Base-by-base conservation (phyloP, 805 yeast species). In the Candida loeiensis region DNA sequence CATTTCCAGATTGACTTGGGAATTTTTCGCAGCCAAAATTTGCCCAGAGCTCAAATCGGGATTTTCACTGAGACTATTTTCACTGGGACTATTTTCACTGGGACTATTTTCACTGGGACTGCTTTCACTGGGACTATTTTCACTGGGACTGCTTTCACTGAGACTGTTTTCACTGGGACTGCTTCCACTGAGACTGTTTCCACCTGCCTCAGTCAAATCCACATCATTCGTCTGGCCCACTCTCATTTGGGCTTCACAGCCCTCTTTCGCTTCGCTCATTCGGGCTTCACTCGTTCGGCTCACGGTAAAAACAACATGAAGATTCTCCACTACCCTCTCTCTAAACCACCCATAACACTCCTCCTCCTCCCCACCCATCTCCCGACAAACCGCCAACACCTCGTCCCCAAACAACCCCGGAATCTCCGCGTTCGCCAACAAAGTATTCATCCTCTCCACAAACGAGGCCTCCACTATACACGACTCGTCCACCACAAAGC, bases 401-500 rank as follows among this genome's bases (percentile, higher is more conserved):
- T 62, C 63, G 6, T 85, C 90, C 41, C 77, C 85, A 57, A 87
- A 91, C 11, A 91, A 63, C 3, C 95, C 96, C 1, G 96, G 96
- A 27, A 89, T 73, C 53, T 91, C 97, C 0, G 95, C 85, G 59
- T 91, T 91, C 0, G 97, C 96, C 27, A 91, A 69, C n/a, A 91
- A 64, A 0, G 95, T 86, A 51, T 91, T 91, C 93, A 91, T 88
- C 45, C 95, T 67, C 58, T 91, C 98, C 21, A 91, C 61, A 53
- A 90, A 91, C 0, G 93, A 69, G 0, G 95, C 71, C 24, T 86
- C 90, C 30, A 80, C 50, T 37, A 89, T 77, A 20, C 82, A 77
- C 0, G 95, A 79, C 50, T 91, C 96, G 49, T 88, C 95, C 14
- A 91, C 71, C 15, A 90, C 66, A 40, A 87, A 77, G 47, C 95